Percentiles rank a stretch among this genome's conserved stretches.
Conservation (phyloP, 257 asterid species). For the Salvia miltiorrhiza region DNA sequence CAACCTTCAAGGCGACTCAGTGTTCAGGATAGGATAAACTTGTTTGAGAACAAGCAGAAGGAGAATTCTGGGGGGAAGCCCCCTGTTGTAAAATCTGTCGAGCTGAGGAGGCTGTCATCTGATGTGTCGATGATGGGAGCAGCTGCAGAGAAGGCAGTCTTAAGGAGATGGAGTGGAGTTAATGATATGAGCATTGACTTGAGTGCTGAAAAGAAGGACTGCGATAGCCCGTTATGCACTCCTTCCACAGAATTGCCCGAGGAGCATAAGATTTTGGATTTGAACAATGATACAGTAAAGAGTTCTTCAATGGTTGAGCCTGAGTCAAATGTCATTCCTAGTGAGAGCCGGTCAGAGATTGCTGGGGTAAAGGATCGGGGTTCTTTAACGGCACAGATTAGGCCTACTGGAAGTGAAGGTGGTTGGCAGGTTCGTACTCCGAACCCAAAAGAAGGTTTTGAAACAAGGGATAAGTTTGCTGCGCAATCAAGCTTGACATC, state of each 20-base stretch:
- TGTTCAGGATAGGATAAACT: constrained; percentile 81
- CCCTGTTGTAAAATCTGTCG: constrained; percentile 51
- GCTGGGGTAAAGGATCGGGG: constrained; percentile 30
- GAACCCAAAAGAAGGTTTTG: too few species aligned
- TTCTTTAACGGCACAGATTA: background rate
- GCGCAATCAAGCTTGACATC: constrained; percentile 32
- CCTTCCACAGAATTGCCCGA: constrained; percentile 44
- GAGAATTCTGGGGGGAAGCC: constrained; percentile 74
- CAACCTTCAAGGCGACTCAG: constrained; percentile 72
- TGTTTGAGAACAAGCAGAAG: constrained; percentile 91
- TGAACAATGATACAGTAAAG: constrained; percentile 22
- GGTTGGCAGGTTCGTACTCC: too few species aligned
- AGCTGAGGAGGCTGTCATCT: constrained; percentile 72
- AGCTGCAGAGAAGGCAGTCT: constrained; percentile 60
- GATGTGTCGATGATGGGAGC: constrained; percentile 52
- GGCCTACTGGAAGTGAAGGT: constrained; percentile 26
- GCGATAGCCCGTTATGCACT: constrained; percentile 53
- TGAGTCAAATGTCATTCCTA: constrained; percentile 39
- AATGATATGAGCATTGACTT: constrained; percentile 94
- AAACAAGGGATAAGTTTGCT: constrained; percentile 30
- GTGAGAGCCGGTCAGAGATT: constrained; percentile 28
- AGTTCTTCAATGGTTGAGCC: constrained; percentile 38
- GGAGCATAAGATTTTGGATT: constrained; percentile 32
- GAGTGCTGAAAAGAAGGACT: constrained; percentile 70
- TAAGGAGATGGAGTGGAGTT: constrained; percentile 91